Evolutionary conservation across 805 yeast species (phyloP).

Genomic region (Komagataella ulmi): DNA sequence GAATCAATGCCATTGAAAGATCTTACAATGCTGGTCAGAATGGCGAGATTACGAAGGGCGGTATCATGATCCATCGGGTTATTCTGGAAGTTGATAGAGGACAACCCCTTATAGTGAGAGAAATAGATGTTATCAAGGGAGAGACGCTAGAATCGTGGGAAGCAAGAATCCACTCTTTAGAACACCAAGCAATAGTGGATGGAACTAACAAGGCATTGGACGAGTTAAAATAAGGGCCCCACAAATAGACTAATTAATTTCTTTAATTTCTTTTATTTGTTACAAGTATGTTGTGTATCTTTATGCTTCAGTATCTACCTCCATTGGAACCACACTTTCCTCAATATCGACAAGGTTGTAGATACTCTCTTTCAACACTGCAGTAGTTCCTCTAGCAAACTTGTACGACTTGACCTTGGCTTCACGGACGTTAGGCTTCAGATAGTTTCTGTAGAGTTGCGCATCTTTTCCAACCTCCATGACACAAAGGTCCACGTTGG

Average conservation of each 20-base stretch:
- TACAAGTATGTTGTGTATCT: background rate
- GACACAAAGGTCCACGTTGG: constrained; percentile 94
- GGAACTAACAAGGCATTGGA: constrained; percentile 60
- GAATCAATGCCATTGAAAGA: constrained; percentile 92
- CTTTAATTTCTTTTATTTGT: background rate
- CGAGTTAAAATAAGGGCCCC: constrained; percentile 5
- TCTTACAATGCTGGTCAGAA: constrained; percentile 93
- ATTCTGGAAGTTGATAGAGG: constrained; percentile 94
- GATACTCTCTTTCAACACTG: constrained; percentile 56
- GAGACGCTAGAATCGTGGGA: constrained; percentile 77
- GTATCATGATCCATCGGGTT: constrained; percentile 96
- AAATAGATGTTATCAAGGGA: constrained; percentile 53
- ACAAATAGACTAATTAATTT: background rate
- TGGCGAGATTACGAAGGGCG: constrained; percentile 65
- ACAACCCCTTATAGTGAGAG: constrained; percentile 74
- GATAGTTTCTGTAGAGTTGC: constrained; percentile 68
- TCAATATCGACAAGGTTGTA: constrained; percentile 55
- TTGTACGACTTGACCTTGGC: constrained; percentile 72
- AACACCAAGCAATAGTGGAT: constrained; percentile 88
- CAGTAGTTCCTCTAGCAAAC: constrained; percentile 91
- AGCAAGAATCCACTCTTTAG: constrained; percentile 65
- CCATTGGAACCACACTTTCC: constrained; percentile 46
- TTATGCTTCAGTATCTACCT: constrained; percentile 22
- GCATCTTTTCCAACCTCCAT: constrained; percentile 93
- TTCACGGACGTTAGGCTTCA: constrained; percentile 83